These are phyloP conservation scores for Acanthamoeba triangularis DNA, from an alignment of 208 protist genomes.

Conservation along the genomic window DNA sequence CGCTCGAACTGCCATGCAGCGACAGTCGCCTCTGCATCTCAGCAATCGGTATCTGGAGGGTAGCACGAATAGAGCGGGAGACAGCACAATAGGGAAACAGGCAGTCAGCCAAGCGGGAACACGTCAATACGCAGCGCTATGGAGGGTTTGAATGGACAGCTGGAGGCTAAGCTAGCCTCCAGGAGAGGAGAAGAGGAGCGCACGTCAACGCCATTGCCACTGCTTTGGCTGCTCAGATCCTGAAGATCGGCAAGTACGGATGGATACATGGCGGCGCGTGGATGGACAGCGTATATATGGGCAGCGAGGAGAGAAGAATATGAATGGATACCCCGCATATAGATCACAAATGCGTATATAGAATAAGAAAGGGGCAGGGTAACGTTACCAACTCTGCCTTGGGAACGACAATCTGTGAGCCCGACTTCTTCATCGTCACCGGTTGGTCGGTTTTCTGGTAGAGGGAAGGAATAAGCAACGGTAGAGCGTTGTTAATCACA, in stretches of 20 bases:
- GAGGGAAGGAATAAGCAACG: too few relatives aligned
- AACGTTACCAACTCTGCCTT: neutral
- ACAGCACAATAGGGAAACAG: neutral
- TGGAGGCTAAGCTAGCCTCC: too few relatives aligned
- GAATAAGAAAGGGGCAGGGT: neutral
- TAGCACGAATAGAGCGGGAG: neutral
- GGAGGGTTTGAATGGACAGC: too few relatives aligned
- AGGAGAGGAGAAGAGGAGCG: neutral
- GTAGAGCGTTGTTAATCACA: too few relatives aligned
- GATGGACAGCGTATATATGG: neutral
- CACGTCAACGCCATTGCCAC: neutral
- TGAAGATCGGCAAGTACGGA: neutral
- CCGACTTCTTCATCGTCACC: neutral
- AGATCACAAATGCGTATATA: neutral
- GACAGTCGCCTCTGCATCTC: neutral
- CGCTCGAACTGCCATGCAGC: neutral
- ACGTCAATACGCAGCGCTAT: too few relatives aligned
- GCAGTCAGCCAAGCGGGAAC: too few relatives aligned
- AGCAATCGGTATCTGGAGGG: neutral
- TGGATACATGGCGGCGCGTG: neutral
- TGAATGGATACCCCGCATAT: neutral
- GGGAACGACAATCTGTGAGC: neutral
- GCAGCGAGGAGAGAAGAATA: neutral
- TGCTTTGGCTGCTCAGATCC: neutral
- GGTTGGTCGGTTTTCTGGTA: constrained; percentile 26